Percentiles rank a stretch among this genome's conserved stretches.
phyloP scores from a whole-genome alignment of 106 monocot genomes.

The Dendrobium chrysotoxum region DNA sequence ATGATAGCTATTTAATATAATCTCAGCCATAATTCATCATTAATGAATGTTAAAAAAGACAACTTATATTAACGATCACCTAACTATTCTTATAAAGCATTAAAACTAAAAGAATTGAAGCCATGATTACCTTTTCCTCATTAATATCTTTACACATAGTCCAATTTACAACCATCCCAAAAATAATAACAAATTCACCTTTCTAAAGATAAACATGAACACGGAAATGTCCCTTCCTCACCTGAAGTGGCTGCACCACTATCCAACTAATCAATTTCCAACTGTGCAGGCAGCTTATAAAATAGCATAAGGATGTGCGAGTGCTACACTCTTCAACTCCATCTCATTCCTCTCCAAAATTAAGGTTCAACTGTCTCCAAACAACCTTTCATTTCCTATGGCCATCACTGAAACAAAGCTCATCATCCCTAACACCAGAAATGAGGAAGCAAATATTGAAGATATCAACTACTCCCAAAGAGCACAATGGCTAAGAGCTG shows the following conservation, averaged over 20 bases:
- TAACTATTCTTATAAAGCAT: neutral
- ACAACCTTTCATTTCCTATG: neutral
- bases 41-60: neutral
- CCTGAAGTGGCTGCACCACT: conserved; percentile 2
- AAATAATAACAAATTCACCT: neutral
- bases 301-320: conserved; percentile 8
- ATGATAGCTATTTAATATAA: neutral
- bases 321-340: conserved; percentile 9
- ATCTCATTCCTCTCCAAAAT: too few species aligned
- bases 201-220: neutral
- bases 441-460: conserved; percentile 2
- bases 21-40: neutral
- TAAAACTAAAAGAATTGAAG: neutral
- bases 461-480: conserved; percentile 24
- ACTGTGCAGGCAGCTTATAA: neutral
- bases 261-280: neutral
- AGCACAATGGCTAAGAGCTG: conserved; percentile 49
- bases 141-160: neutral
- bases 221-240: neutral
- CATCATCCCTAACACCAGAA: neutral
- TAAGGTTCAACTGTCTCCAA: too few species aligned
- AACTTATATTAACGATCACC: neutral
- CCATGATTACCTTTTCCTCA: neutral
- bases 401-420: conserved; percentile 10
- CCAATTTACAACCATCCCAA: neutral